These are phyloP conservation scores for Corchorus olitorius DNA, from an alignment of 345 rosid species.

Conservation along the genomic window DNA sequence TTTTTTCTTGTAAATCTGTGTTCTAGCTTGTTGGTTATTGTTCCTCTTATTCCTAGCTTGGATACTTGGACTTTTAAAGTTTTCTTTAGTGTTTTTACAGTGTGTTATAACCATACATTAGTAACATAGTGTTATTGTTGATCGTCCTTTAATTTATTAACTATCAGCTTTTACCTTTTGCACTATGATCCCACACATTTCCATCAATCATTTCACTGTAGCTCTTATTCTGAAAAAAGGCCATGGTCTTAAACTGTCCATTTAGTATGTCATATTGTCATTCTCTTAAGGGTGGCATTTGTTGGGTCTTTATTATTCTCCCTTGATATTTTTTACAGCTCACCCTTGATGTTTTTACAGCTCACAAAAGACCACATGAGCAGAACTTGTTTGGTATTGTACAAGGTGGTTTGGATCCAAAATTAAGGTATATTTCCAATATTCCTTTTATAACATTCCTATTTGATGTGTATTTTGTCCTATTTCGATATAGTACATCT, in stretches of 20 bases:
- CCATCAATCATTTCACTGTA: not conserved
- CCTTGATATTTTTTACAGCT: constrained; percentile 16
- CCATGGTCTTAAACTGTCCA: not conserved
- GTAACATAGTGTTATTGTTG: not conserved
- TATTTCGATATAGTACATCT: not conserved
- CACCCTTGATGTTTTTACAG: constrained; percentile 36
- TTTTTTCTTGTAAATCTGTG: not conserved
- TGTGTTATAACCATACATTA: constrained; percentile 3
- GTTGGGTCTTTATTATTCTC: constrained; percentile 17
- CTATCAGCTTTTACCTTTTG: not conserved
- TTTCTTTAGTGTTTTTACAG: not conserved
- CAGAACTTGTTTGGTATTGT: constrained; percentile 83
- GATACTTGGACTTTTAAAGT: constrained; percentile 7
- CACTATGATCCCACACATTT: constrained; percentile 1
- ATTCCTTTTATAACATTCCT: constrained; percentile 10
- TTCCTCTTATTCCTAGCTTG: constrained; percentile 6
- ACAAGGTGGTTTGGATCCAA: constrained; percentile 83
- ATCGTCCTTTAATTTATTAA: not conserved
- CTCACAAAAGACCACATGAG: constrained; percentile 69
- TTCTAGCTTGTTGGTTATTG: not conserved
- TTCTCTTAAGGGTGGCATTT: constrained; percentile 13
- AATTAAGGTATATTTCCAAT: constrained; percentile 48
- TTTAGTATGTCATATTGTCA: not conserved
- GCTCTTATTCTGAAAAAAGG: not conserved
- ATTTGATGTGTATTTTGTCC: not conserved